A percentile compares a stretch with the other conserved stretches of the same genome.
phyloP scores from a whole-genome alignment of 106 monocot genomes.

The Triglochin maritima region DNA sequence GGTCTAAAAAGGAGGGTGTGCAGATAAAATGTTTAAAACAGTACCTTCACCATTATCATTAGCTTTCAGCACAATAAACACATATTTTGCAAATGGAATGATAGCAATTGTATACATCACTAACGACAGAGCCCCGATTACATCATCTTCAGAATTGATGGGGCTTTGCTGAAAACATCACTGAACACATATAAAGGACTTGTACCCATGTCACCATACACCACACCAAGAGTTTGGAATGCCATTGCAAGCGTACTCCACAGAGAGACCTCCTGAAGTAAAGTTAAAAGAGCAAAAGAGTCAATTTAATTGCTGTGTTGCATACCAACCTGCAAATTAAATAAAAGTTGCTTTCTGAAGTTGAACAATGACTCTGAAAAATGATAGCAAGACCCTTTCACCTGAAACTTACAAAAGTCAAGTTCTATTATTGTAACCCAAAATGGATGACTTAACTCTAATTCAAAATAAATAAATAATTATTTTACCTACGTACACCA shows the following conservation, averaged over 20 bases:
- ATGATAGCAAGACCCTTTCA: no score
- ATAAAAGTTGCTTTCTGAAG: no score
- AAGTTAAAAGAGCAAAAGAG: not conserved
- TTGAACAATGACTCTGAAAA: no score
- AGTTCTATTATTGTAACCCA: no score
- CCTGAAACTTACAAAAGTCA: no score
- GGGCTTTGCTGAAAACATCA: conserved; percentile 90
- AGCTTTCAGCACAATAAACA: conserved; percentile 88
- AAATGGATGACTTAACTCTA: no score
- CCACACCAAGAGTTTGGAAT: conserved; percentile 96
- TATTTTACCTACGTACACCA: no score
- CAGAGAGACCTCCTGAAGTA: conserved; percentile 38
- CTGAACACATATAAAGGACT: conserved; percentile 92
- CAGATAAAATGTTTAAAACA: not conserved
- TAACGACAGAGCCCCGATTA: conserved; percentile 78
- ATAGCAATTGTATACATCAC: conserved; percentile 90
- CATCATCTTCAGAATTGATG: conserved; percentile 69
- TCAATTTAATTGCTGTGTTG: no score
- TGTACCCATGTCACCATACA: conserved; percentile 91
- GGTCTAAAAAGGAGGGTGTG: not conserved
- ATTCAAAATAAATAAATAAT: no score
- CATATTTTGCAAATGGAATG: conserved; percentile 83
- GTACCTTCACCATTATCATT: conserved; percentile 95
- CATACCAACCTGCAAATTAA: no score
- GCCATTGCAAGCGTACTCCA: conserved; percentile 77